Conservation (phyloP, 2,329 filamentous ascomycete genomes). For the Hirsutella rhossiliensis region DNA sequence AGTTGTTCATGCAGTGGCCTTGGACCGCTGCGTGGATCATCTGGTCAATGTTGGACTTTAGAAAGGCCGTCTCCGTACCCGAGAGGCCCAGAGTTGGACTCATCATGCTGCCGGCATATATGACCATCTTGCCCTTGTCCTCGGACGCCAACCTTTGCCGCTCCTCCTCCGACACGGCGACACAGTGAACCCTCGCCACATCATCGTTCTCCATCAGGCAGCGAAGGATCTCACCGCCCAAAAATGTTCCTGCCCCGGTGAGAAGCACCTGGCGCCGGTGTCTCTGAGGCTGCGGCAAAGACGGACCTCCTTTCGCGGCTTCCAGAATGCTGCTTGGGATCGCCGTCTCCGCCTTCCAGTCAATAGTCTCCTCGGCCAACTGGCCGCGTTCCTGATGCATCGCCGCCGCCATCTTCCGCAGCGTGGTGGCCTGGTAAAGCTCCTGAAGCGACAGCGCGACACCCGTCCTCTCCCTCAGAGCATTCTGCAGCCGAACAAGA, state of each 20-base stretch:
- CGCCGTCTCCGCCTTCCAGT: slow-evolving; percentile 7
- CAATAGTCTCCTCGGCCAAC: neutral
- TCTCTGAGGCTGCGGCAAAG: neutral
- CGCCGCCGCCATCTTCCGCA: slow-evolving; percentile 24
- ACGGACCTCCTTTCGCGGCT: neutral
- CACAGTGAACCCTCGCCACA: slow-evolving; percentile 28
- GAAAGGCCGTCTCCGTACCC: neutral
- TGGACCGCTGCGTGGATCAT: slow-evolving; percentile 38
- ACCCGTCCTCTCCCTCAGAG: slow-evolving; percentile 18
- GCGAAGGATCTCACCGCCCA: slow-evolving; percentile 18
- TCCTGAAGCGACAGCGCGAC: slow-evolving; percentile 19
- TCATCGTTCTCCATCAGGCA: slow-evolving; percentile 17
- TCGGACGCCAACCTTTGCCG: neutral
- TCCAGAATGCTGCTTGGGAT: slow-evolving; percentile 30
- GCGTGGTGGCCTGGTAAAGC: slow-evolving; percentile 24
- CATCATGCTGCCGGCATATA: slow-evolving; percentile 3
- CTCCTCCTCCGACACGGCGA: slow-evolving; percentile 21
- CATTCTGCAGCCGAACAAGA: slow-evolving; percentile 19
- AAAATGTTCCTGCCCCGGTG: neutral
- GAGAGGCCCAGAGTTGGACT: slow-evolving; percentile 1
- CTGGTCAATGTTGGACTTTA: slow-evolving; percentile 15
- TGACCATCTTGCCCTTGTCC: neutral
- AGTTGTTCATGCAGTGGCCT: slow-evolving; percentile 17
- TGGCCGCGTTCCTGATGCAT: slow-evolving; percentile 11
- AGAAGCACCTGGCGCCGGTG: neutral